These are phyloP conservation scores for Monilinia aucupariae DNA, from an alignment of 2,329 filamentous ascomycete species.

Conservation along the genomic window DNA sequence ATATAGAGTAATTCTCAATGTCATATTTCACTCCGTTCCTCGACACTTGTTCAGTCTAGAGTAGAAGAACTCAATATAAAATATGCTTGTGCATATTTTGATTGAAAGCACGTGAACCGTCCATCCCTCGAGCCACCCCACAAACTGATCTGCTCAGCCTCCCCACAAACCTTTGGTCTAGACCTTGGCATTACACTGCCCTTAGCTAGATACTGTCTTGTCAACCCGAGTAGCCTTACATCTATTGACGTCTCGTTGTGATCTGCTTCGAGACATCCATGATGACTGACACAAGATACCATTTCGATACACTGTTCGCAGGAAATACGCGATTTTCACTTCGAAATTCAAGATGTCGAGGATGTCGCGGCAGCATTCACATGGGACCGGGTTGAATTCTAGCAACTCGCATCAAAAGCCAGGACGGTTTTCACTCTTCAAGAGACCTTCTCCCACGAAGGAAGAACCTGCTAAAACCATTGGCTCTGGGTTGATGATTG, in stretches of 20 bases:
- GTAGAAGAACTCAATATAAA: no score
- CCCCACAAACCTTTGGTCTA: constrained; percentile 4
- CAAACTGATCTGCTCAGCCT: constrained; percentile 4
- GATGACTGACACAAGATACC: constrained; percentile 1
- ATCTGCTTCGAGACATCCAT: not conserved
- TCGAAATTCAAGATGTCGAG: constrained; percentile 14
- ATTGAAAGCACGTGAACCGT: not conserved
- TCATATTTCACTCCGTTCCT: no score
- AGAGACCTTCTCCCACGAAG: not conserved
- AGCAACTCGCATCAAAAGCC: not conserved
- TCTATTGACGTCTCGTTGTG: not conserved
- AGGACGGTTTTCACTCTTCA: constrained; percentile 13
- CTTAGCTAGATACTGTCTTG: constrained; percentile 3
- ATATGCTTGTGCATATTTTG: no score
- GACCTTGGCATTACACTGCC: constrained; percentile 12
- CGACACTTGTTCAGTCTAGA: no score
- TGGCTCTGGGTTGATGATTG: constrained; percentile 1
- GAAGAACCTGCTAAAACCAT: not conserved
- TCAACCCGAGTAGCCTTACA: not conserved
- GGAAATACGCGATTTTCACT: not conserved
- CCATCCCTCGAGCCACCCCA: not conserved
- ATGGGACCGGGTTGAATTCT: not conserved
- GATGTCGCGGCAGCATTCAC: constrained; percentile 8
- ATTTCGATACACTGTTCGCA: constrained; percentile 7
- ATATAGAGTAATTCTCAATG: no score